Base-by-base conservation (phyloP, 371 early-diverging fungal genomes). In the Mortierella sp. region DNA sequence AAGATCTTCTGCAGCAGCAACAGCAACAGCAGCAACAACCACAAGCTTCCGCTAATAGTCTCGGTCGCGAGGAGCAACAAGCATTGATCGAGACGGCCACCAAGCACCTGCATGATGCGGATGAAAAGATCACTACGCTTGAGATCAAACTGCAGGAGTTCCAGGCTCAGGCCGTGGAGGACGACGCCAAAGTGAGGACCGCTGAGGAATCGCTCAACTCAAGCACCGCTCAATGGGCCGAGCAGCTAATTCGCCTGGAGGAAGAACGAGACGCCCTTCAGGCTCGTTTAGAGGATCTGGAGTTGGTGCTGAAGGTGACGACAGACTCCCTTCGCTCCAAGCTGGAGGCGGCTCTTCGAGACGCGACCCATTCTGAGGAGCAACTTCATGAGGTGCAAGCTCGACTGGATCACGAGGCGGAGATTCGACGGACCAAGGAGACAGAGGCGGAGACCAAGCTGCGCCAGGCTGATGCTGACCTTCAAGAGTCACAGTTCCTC, bases 241-340 rank as follows among this genome's bases (percentile, higher is more conserved):
- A 82, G 32, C 82, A 75, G 43, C 18, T 79, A 41, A 46, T 41
- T 6, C 44, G 72, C 2, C 54, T 86, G 58, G 79, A 82, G 35
- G 80, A 74, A 12, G 86, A 86, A 12, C 74, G 86, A n/a, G 82
- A 86, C 41, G 60, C 74, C 16, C 77, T 86, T 43, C 78, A 86
- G 29, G 44, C 38, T 14, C 76, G 80, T 18, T 43, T 86, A 32
- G 80, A 79, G 8, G 86, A 82, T 38, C 48, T 82, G 44, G 86
- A 86, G 48, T 32, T 74, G 4, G 71, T 82, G 32, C 38, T 79
- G 38, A 76, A 76, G 54, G 75, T 76, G 38, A 74, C 86, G 16
- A 86, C 86, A 0, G 82, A 86, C 24, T 74, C 82, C 2, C 76
- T 81, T n/a, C 77, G 74, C 27, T 75, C 81, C 63, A 84, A 76